Evolutionary conservation across 169 alveolate species (phyloP), one percentile per base, ranked within the genome.

Genomic region (Cryptosporidium baileyi): DNA sequence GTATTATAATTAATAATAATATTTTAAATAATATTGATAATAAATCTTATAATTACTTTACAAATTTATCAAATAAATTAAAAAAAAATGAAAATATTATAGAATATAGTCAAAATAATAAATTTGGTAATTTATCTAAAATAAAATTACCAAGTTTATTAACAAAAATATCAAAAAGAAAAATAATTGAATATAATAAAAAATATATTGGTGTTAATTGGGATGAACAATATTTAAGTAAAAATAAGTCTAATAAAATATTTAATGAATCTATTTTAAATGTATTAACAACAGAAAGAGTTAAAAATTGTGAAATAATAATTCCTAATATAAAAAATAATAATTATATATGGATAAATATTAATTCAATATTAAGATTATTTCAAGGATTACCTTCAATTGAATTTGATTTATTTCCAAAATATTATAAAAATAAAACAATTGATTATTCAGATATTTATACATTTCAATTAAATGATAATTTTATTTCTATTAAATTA

Each of bases 221-320:
- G 85, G 85, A 74, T 54, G 74, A 74, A 45, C 85, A 74, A n/a
- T 74, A 54, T 36, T 2, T 74, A 47, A 59, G 57, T 22, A 36
- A 24, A 41, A 51, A 54, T 40, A 52, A 54, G 41, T 19, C 57
- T 0, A 74, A 74, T 9, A 74, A 74, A 36, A 24, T 57, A 28
- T 74, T 74, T 38, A 74, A 74, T 38, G 65, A 54, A 36, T 74
- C 85, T 2, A 17, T 74, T 3, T 40, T 57, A 24, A 74, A 47
- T 40, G 85, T 74, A 15, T 43, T 74, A 9, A 74, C 85, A 15
- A 74, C 85, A 34, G 74, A 74, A 24, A 74, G 85, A 40, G n/a
- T 51, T 17, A 74, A 54, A 11, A 74, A 74, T 22, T 74, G 65
- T 17, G 38, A 52, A 3, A 28, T 38, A 9, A 26, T 57, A 2